Percentiles rank a stretch among this genome's conserved stretches.
Evolutionary conservation across 179 eudicot species (phyloP).

Genomic region (Corrigiola litoralis): DNA sequence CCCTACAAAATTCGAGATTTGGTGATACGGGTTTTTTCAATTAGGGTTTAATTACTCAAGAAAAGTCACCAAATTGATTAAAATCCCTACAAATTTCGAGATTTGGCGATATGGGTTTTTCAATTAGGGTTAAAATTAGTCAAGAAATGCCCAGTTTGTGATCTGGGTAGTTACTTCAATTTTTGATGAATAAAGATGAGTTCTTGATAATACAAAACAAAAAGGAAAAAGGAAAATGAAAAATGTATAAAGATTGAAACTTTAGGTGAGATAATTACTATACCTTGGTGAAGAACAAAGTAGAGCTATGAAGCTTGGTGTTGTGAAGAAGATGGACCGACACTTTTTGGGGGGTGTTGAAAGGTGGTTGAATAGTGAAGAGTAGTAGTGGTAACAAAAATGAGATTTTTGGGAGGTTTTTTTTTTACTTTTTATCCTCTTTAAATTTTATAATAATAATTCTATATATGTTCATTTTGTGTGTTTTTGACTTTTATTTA

Average conservation of each 20-base stretch:
- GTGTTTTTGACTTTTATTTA: no score
- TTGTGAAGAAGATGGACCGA: neutral
- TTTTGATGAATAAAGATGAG: neutral
- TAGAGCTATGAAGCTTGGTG: conserved; percentile 2
- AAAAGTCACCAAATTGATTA: neutral
- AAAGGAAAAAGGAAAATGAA: neutral
- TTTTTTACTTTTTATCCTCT: neutral
- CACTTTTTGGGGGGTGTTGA: conserved; percentile 4
- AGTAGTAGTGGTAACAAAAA: neutral
- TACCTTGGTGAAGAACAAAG: conserved; percentile 6
- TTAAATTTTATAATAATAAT: no score
- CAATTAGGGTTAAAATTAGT: neutral
- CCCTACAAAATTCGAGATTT: no score
- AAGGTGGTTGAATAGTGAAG: neutral
- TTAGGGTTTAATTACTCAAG: no score
- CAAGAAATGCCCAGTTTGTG: neutral
- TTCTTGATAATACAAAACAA: neutral
- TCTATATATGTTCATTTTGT: no score
- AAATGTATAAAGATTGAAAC: neutral
- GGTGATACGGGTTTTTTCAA: no score
- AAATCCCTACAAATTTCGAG: no score
- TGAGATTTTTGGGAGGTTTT: neutral
- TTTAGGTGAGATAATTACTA: neutral
- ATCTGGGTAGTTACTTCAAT: neutral
- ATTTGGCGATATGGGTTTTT: conserved; percentile 8